These are phyloP conservation scores for Podila epicladia DNA, from an alignment of 192 early-diverging fungal genomes.

Conservation along the genomic window DNA sequence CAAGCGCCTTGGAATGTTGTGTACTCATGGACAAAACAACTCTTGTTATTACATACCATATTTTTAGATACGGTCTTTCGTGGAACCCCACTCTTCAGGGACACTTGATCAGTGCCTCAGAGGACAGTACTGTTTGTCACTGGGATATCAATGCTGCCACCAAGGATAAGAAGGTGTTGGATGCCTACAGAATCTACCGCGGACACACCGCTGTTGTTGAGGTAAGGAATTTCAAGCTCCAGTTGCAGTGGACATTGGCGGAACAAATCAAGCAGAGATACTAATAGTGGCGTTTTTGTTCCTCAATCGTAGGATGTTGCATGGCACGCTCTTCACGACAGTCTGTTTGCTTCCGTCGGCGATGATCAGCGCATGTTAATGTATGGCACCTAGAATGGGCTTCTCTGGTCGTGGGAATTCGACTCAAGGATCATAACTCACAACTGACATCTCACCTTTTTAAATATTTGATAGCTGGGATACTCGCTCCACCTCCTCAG, in stretches of 20 bases:
- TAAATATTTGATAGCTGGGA: slow-evolving; percentile 80
- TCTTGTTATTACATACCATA: not conserved
- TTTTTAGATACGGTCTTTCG: slow-evolving; percentile 83
- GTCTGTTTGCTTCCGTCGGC: slow-evolving; percentile 96
- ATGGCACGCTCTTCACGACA: slow-evolving; percentile 86
- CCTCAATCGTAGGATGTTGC: slow-evolving; percentile 77
- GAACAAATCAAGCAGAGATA: too few species aligned
- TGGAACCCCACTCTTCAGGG: slow-evolving; percentile 90
- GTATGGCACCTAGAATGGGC: slow-evolving; percentile 53
- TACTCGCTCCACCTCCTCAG: slow-evolving; percentile 72
- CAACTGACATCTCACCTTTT: not conserved
- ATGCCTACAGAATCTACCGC: slow-evolving; percentile 80
- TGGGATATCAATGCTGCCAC: slow-evolving; percentile 90
- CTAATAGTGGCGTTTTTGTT: slow-evolving; percentile 18
- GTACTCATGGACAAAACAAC: not conserved
- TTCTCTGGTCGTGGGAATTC: not conserved
- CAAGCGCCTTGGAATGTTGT: not conserved
- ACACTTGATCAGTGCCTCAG: slow-evolving; percentile 88
- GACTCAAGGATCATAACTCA: not conserved
- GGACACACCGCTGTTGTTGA: slow-evolving; percentile 95
- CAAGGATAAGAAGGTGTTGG: slow-evolving; percentile 79
- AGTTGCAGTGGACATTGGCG: too few species aligned
- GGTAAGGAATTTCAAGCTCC: slow-evolving; percentile 39
- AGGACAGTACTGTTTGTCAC: slow-evolving; percentile 90
- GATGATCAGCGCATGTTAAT: slow-evolving; percentile 94